Conservation (phyloP, 2,329 filamentous ascomycete genomes). For the Claviceps humidiphila region DNA sequence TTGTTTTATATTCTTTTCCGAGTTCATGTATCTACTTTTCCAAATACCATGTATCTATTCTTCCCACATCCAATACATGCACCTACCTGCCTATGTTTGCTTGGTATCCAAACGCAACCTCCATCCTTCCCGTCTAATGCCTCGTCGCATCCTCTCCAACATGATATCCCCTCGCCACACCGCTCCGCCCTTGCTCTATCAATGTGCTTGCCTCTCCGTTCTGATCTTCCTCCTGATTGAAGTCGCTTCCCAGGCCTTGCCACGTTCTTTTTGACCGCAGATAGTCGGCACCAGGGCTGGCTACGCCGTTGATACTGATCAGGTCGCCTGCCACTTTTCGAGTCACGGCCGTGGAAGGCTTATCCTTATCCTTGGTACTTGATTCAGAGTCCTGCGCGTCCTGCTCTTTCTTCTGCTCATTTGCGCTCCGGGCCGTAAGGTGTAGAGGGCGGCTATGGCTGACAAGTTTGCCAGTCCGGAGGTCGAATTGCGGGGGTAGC, state of each 20-base stretch:
- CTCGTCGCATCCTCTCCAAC: constrained; percentile 46
- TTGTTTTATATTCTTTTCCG: background rate
- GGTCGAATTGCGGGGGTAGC: constrained; percentile 79
- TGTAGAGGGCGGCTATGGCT: constrained; percentile 66
- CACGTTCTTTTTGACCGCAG: constrained; percentile 73
- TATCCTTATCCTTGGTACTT: background rate
- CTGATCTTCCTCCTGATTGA: constrained; percentile 29
- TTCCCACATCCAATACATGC: background rate
- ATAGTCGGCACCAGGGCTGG: constrained; percentile 87
- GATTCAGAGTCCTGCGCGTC: background rate
- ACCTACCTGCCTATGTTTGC: background rate
- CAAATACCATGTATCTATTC: no score
- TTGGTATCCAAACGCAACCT: background rate
- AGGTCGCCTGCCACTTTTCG: constrained; percentile 52
- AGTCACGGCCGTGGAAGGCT: constrained; percentile 32
- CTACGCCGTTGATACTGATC: constrained; percentile 67
- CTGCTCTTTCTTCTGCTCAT: background rate
- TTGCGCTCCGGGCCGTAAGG: constrained; percentile 20
- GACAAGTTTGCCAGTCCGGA: constrained; percentile 74
- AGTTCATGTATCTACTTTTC: background rate
- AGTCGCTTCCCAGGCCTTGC: constrained; percentile 85
- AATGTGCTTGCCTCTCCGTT: constrained; percentile 41
- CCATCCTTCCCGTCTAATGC: constrained; percentile 11
- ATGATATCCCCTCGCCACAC: constrained; percentile 78
- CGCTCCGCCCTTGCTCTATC: constrained; percentile 76